phyloP scores from a whole-genome alignment of 768 basidiomycete genomes.

The Mycena olivaceomarginata region DNA sequence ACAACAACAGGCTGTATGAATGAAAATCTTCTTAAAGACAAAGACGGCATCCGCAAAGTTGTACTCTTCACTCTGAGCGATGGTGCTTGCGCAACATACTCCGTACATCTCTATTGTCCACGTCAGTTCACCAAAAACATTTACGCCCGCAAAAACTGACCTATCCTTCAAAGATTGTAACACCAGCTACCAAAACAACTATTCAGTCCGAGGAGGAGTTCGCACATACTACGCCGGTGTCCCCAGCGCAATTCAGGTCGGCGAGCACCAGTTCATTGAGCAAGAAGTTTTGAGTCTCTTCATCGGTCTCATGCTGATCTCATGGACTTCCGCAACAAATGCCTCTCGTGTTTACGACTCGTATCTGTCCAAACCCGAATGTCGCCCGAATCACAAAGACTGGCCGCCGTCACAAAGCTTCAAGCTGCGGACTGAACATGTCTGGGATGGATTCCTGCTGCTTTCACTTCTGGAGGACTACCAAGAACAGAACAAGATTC shows the following conservation, averaged over 20 bases:
- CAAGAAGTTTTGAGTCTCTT: slow-evolving; percentile 27
- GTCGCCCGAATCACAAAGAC: slow-evolving; percentile 1
- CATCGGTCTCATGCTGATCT: slow-evolving; percentile 47
- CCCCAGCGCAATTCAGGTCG: slow-evolving; percentile 51
- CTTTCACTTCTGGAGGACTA: no score
- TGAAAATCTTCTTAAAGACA: slow-evolving; percentile 6
- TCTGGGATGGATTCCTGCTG: no score
- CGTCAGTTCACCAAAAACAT: no score
- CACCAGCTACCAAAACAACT: slow-evolving; percentile 53
- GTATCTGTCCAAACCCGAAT: slow-evolving; percentile 30
- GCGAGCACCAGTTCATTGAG: slow-evolving; percentile 52
- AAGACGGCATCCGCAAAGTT: not conserved
- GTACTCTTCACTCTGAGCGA: slow-evolving; percentile 39
- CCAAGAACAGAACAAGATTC: no score
- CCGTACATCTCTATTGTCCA: no score
- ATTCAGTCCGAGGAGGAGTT: slow-evolving; percentile 38
- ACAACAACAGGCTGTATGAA: slow-evolving; percentile 1
- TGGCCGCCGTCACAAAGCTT: slow-evolving; percentile 13
- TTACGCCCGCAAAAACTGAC: no score
- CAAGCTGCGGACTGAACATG: no score
- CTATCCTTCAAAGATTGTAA: no score
- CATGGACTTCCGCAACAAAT: slow-evolving; percentile 51
- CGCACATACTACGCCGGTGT: slow-evolving; percentile 51
- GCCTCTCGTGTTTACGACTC: slow-evolving; percentile 46
- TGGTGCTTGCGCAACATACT: no score